These are phyloP conservation scores for Fusarium liriodendri DNA, from an alignment of 2,329 filamentous ascomycete genomes.

Conservation along the genomic window DNA sequence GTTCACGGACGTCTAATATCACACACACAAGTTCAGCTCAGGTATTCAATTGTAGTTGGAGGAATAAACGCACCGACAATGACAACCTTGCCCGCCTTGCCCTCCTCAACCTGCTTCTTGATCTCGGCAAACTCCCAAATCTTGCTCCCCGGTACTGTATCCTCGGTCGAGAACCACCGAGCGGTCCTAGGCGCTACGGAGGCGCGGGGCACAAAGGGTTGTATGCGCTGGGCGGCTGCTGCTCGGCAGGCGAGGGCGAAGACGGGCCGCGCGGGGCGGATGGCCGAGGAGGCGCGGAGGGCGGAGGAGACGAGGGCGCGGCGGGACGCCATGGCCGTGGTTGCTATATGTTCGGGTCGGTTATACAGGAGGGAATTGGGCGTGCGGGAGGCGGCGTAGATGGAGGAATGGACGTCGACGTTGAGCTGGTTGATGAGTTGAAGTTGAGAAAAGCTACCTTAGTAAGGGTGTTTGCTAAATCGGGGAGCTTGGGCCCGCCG, in stretches of 20 bases:
- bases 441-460: constrained; percentile 9
- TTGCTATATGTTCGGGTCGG: not conserved
- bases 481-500: constrained; percentile 2
- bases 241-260: constrained; percentile 15
- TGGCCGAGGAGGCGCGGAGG: constrained; percentile 26
- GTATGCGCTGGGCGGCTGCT: not conserved
- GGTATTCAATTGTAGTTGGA: not conserved
- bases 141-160: constrained; percentile 46
- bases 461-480: not conserved
- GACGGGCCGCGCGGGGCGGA: constrained; percentile 12
- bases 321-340: constrained; percentile 32
- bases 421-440: constrained; percentile 11
- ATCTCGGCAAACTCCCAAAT: constrained; percentile 64
- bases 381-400: not conserved
- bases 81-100: constrained; percentile 46
- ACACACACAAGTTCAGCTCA: not conserved
- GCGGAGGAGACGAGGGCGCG: constrained; percentile 28
- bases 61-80: constrained; percentile 57
- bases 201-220: constrained; percentile 6
- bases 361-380: not conserved
- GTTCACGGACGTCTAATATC: constrained; percentile 77
- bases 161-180: constrained; percentile 28
- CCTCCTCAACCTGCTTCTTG: constrained; percentile 49
- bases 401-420: not conserved
- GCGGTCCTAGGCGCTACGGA: constrained; percentile 8